Evolutionary conservation across 139 green algal species (phyloP).

Genomic region (Micractinium conductrix): DNA sequence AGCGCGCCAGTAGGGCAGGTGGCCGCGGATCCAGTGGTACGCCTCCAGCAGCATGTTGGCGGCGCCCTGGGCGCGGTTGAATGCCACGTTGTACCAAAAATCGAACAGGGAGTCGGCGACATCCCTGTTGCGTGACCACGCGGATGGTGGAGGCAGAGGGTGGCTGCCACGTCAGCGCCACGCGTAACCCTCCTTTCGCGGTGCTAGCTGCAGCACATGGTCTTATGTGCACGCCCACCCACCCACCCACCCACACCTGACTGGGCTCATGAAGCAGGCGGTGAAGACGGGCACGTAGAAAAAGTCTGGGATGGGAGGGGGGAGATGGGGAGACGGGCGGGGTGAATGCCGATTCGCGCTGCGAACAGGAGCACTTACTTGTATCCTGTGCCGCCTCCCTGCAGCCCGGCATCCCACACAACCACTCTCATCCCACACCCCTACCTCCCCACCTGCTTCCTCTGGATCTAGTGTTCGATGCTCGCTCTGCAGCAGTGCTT

Average conservation of each 20-base stretch:
- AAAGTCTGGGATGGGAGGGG: not conserved
- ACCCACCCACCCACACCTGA: no score
- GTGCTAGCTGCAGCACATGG: no score
- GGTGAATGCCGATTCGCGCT: no score
- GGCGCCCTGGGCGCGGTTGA: not conserved
- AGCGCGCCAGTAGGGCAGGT: conserved; percentile 15
- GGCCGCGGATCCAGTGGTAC: not conserved
- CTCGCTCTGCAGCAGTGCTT: conserved; percentile 32
- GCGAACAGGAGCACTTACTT: no score
- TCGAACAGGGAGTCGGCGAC: not conserved
- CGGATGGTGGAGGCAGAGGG: not conserved
- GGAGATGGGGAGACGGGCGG: not conserved
- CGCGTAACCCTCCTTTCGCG: no score
- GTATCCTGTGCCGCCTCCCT: not conserved
- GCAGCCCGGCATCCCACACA: not conserved
- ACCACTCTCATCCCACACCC: no score
- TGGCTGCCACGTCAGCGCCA: no score
- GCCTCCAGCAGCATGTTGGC: conserved; percentile 18
- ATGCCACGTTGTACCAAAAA: not conserved
- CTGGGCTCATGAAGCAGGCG: conserved; percentile 20
- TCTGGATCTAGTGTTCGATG: conserved; percentile 22
- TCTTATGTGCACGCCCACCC: no score
- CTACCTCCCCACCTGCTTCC: not conserved
- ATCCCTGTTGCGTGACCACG: conserved; percentile 14
- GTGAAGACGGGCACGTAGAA: conserved; percentile 16